A percentile compares a stretch with the other conserved stretches of the same genome.
Evolutionary conservation across 352 stramenopile species (phyloP).

Genomic region (Phytopythium kandeliae): DNA sequence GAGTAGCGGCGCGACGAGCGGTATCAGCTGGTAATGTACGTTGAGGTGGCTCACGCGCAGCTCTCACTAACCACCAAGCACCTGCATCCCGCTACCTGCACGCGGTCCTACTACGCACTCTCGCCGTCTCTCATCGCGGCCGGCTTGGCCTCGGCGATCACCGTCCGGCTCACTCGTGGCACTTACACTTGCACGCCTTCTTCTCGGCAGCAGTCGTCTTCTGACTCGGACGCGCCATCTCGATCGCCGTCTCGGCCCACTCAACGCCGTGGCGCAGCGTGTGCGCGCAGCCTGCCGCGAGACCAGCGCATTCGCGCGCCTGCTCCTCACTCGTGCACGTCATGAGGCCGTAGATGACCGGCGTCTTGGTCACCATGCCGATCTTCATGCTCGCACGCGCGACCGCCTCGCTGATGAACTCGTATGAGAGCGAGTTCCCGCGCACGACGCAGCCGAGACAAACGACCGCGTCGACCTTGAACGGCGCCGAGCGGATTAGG

Average conservation of each 20-base stretch:
- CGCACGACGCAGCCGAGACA: slow-evolving; percentile 5
- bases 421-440: slow-evolving; percentile 6
- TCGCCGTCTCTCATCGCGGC: too few relatives aligned
- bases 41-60: not conserved
- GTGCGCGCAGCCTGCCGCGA: not conserved
- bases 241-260: slow-evolving; percentile 89
- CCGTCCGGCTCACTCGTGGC: too few relatives aligned
- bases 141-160: too few relatives aligned
- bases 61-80: too few relatives aligned
- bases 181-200: slow-evolving; percentile 4
- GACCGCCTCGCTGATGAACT: slow-evolving; percentile 11
- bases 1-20: slow-evolving; percentile 22
- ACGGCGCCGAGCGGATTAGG: slow-evolving; percentile 9
- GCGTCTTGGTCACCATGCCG: slow-evolving; percentile 10
- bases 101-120: too few relatives aligned
- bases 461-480: slow-evolving; percentile 14
- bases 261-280: slow-evolving; percentile 28
- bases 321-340: slow-evolving; percentile 7
- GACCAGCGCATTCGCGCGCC: slow-evolving; percentile 6
- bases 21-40: not conserved
- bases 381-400: slow-evolving; percentile 14
- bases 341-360: slow-evolving; percentile 12
- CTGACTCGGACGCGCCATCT: slow-evolving; percentile 58
- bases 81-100: too few relatives aligned
- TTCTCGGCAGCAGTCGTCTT: not conserved